phyloP scores from a whole-genome alignment of 805 yeast genomes.

The Ogataea pini region DNA sequence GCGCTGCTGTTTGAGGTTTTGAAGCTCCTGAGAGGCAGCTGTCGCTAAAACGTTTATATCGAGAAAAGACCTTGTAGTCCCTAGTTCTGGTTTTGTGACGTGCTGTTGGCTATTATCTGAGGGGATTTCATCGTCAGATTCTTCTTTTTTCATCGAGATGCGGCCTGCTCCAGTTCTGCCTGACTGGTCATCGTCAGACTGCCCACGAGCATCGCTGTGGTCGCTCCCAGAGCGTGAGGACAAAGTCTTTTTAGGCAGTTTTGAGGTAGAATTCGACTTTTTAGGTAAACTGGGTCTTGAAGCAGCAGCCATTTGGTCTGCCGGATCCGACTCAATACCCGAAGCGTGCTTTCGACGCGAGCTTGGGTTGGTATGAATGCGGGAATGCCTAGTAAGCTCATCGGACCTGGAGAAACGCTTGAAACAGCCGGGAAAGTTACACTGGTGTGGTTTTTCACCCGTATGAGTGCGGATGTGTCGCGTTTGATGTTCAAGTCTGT shows the following conservation, averaged over 20 bases:
- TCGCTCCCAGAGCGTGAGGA: constrained; percentile 6
- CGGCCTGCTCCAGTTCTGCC: neutral
- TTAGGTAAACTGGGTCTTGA: constrained; percentile 15
- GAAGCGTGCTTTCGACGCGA: constrained; percentile 32
- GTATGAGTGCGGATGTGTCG: constrained; percentile 91
- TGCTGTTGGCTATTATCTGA: constrained; percentile 5
- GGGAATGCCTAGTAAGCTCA: constrained; percentile 81
- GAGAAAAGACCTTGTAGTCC: constrained; percentile 28
- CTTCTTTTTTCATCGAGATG: constrained; percentile 20
- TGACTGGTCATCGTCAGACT: constrained; percentile 2
- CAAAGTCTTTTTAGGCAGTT: constrained; percentile 13
- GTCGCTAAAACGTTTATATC: constrained; percentile 54
- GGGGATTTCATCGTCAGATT: constrained; percentile 15
- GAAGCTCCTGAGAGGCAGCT: constrained; percentile 57
- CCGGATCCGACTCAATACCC: constrained; percentile 17
- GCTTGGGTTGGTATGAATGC: constrained; percentile 70
- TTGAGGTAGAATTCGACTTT: constrained; percentile 24
- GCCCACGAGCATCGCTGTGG: constrained; percentile 5
- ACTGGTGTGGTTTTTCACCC: constrained; percentile 88
- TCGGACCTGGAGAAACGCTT: constrained; percentile 80
- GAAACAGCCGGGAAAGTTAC: constrained; percentile 80
- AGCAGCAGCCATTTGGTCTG: constrained; percentile 16
- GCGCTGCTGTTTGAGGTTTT: constrained; percentile 38
- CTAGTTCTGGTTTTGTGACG: constrained; percentile 24
- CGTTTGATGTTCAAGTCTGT: constrained; percentile 86